phyloP scores from a whole-genome alignment of 129 eudicot genomes.

The Flaveria robusta region DNA sequence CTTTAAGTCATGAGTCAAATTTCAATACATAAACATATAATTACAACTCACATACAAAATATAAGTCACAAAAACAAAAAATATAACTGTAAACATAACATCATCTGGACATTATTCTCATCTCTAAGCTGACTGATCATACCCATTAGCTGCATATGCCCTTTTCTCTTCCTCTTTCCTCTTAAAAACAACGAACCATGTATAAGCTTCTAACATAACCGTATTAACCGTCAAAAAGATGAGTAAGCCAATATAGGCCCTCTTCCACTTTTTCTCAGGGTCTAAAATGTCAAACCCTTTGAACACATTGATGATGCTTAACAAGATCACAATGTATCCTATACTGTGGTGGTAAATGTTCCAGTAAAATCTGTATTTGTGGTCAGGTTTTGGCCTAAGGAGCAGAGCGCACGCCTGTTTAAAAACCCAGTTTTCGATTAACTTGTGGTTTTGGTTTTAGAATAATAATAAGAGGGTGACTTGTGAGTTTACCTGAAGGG shows the following conservation, averaged over 20 bases:
- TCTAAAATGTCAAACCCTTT: conserved; percentile 75
- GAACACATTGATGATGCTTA: conserved; percentile 71
- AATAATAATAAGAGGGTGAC: background rate
- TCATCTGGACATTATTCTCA: conserved; percentile 15
- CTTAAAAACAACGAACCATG: conserved; percentile 62
- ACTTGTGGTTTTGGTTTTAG: background rate
- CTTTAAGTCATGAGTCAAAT: conserved; percentile 12
- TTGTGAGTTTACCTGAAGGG: conserved; percentile 62
- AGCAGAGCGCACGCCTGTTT: conserved; percentile 68
- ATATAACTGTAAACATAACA: conserved; percentile 14
- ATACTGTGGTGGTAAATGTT: conserved; percentile 68
- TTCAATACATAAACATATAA: conserved; percentile 5
- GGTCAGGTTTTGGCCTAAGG: conserved; percentile 84
- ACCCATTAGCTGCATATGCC: conserved; percentile 41
- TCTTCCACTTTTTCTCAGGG: conserved; percentile 80
- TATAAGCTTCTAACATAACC: conserved; percentile 52
- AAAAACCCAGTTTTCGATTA: background rate
- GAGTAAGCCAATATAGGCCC: conserved; percentile 61
- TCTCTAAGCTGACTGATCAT: conserved; percentile 30
- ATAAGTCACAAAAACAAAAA: conserved; percentile 33
- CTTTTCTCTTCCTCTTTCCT: conserved; percentile 47
- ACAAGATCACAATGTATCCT: conserved; percentile 60
- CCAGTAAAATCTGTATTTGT: conserved; percentile 83
- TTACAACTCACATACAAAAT: conserved; percentile 32
- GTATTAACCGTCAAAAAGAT: conserved; percentile 52